phyloP scores from a whole-genome alignment of 1,139 yeast genomes.

The Nakaseomyces kungkrabaensis region DNA sequence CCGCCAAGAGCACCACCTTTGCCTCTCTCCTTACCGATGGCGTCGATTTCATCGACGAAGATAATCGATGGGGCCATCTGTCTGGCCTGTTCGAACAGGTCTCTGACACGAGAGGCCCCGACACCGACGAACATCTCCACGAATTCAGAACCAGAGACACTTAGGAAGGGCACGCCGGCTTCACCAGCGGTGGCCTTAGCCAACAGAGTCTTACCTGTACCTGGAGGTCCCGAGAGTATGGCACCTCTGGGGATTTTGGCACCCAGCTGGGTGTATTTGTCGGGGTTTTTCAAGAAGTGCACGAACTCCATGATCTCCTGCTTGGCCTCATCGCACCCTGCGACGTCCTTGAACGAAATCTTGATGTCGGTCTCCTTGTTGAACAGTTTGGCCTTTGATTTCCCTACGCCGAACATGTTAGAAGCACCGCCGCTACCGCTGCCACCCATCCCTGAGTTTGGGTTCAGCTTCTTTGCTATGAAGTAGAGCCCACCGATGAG shows the following conservation, averaged over 20 bases:
- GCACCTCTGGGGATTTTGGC: conserved; percentile 84
- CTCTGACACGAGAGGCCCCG: conserved; percentile 77
- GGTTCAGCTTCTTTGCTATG: conserved; percentile 45
- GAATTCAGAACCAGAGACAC: conserved; percentile 76
- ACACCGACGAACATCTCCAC: conserved; percentile 81
- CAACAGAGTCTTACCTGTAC: conserved; percentile 73
- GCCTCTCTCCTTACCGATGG: conserved; percentile 69
- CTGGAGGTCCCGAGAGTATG: conserved; percentile 74
- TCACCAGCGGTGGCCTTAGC: conserved; percentile 85
- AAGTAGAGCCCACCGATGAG: conserved; percentile 80
- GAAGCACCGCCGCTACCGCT: conserved; percentile 42
- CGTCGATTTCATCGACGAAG: conserved; percentile 78
- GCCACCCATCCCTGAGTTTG: conserved; percentile 41
- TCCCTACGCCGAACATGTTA: conserved; percentile 55
- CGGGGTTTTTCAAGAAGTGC: conserved; percentile 63
- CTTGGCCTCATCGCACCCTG: conserved; percentile 76
- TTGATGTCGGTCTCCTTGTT: conserved; percentile 64
- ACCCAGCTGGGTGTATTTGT: conserved; percentile 64
- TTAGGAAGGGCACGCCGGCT: conserved; percentile 72
- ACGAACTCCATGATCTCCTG: conserved; percentile 83
- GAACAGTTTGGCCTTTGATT: conserved; percentile 60
- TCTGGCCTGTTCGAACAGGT: conserved; percentile 66
- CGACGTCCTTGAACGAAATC: conserved; percentile 68
- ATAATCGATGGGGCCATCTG: conserved; percentile 74
- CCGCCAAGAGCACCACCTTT: conserved; percentile 51